Evolutionary conservation across 164 flowering plant genomes (phyloP).

Genomic region (Vitis vinifera): DNA sequence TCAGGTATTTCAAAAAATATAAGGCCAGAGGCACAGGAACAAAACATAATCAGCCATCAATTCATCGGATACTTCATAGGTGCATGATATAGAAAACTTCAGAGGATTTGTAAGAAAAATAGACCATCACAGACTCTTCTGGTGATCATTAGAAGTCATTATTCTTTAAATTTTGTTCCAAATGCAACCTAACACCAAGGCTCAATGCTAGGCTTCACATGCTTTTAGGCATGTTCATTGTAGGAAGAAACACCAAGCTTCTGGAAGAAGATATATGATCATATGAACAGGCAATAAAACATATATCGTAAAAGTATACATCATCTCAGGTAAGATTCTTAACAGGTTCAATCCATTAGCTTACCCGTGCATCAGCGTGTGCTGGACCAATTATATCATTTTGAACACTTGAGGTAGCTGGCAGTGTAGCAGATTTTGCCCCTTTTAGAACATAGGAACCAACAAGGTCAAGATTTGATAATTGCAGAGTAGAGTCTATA

Average conservation of each 20-base stretch:
- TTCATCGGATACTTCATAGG: not conserved
- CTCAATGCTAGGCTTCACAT: not conserved
- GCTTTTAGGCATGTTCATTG: too few species aligned
- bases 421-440: conserved; percentile 41
- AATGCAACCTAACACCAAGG: not conserved
- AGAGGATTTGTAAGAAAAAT: not conserved
- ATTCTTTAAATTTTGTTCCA: not conserved
- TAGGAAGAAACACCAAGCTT: too few species aligned
- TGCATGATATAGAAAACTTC: conserved; percentile 1
- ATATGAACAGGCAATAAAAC: not conserved
- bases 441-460: conserved; percentile 64
- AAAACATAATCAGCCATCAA: not conserved
- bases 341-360: conserved; percentile 14
- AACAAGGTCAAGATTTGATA: conserved; percentile 87
- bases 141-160: not conserved
- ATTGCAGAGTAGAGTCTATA: conserved; percentile 64
- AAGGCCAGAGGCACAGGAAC: not conserved
- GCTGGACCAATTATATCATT: conserved; percentile 79
- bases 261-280: too few species aligned
- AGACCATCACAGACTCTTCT: not conserved
- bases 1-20: not conserved
- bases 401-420: conserved; percentile 59
- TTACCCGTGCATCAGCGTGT: conserved; percentile 65
- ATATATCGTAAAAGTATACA: not conserved
- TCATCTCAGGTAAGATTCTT: not conserved